Conservation (phyloP, 768 basidiomycete species). For the Trametes coccinea region DNA sequence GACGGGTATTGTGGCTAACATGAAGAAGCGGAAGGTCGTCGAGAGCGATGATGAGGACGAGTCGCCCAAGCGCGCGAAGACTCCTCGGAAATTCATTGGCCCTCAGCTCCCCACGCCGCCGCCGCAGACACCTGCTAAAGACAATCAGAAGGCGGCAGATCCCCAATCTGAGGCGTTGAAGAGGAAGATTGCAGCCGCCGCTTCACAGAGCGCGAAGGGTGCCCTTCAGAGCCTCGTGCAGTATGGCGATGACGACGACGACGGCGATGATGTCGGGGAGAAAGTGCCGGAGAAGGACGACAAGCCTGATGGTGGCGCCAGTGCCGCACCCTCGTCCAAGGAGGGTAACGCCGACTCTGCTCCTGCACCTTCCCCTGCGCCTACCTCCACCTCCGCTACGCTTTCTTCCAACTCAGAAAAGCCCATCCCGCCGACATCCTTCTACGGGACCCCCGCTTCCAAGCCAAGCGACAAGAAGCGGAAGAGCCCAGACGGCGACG, state of each 20-base stretch:
- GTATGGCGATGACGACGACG: conserved; percentile 45
- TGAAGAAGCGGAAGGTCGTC: conserved; percentile 53
- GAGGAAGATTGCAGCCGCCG: conserved; percentile 51
- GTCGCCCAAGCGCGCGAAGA: conserved; percentile 50
- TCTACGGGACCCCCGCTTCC: conserved; percentile 35
- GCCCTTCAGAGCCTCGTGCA: conserved; percentile 41
- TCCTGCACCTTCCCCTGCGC: conserved; percentile 7
- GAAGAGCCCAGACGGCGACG: conserved; percentile 39
- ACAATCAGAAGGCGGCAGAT: conserved; percentile 35
- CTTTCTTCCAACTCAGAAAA: conserved; percentile 28
- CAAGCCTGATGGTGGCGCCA: not conserved
- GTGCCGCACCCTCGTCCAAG: not conserved
- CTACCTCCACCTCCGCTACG: conserved; percentile 27
- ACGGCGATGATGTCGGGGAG: conserved; percentile 35
- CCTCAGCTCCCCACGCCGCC: conserved; percentile 58
- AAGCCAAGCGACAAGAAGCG: conserved; percentile 37
- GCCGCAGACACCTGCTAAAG: conserved; percentile 29
- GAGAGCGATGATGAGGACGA: conserved; percentile 48
- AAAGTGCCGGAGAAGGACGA: conserved; percentile 24
- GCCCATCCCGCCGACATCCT: conserved; percentile 37
- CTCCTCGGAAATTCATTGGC: conserved; percentile 62
- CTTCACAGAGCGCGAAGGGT: conserved; percentile 28
- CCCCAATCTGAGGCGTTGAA: conserved; percentile 55
- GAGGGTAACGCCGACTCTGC: not conserved
- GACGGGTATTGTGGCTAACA: conserved; percentile 46